phyloP scores from a whole-genome alignment of 2,329 filamentous ascomycete genomes.

The Phialemonium atrogriseum region DNA sequence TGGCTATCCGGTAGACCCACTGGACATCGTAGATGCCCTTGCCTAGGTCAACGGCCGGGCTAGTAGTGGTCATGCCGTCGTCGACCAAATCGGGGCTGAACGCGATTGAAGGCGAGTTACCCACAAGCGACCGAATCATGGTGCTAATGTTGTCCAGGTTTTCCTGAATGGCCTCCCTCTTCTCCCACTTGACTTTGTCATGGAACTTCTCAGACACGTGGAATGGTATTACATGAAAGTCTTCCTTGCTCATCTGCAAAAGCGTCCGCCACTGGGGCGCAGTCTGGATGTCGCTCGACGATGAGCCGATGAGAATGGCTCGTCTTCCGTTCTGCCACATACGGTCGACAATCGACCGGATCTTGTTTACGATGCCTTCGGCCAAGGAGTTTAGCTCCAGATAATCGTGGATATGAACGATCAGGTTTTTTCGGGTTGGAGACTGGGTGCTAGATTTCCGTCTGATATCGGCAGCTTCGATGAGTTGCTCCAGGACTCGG shows the following conservation, averaged over 20 bases:
- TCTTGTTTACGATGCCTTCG: constrained; percentile 62
- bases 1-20: constrained; percentile 22
- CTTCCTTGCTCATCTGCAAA: constrained; percentile 21
- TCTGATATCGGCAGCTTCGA: constrained; percentile 35
- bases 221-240: constrained; percentile 21
- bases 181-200: constrained; percentile 5
- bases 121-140: constrained; percentile 28
- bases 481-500: constrained; percentile 47
- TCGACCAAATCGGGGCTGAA: constrained; percentile 5
- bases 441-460: constrained; percentile 14
- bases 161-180: constrained; percentile 27
- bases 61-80: constrained; percentile 1
- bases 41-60: not conserved
- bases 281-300: constrained; percentile 49
- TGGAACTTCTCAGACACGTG: constrained; percentile 11
- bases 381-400: constrained; percentile 64
- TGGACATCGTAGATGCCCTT: constrained; percentile 19
- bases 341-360: constrained; percentile 65
- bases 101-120: constrained; percentile 7
- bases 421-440: constrained; percentile 30
- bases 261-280: constrained; percentile 17
- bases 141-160: constrained; percentile 38
- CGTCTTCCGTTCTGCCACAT: constrained; percentile 63
- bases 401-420: constrained; percentile 76
- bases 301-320: constrained; percentile 69